These are phyloP conservation scores for Pyronema domesticum DNA, from an alignment of 495 filamentous ascomycete species.

Conservation along the genomic window DNA sequence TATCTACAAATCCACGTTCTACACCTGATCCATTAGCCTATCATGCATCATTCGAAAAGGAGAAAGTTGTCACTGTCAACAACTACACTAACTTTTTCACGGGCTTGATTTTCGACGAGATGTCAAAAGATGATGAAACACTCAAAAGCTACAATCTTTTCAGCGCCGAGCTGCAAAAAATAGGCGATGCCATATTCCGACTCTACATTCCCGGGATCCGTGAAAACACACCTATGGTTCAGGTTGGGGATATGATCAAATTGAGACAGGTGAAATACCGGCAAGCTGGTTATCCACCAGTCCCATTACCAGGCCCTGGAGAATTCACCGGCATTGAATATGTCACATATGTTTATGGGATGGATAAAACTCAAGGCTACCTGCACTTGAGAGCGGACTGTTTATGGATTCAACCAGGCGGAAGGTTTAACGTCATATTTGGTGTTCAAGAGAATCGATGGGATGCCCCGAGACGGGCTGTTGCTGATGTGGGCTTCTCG, in stretches of 20 bases:
- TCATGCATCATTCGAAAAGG: neutral
- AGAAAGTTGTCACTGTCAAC: conserved; percentile 3
- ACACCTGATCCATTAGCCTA: neutral
- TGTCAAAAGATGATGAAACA: conserved; percentile 14
- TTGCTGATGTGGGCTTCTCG: conserved; percentile 17
- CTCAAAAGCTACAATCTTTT: conserved; percentile 22
- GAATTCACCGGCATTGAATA: conserved; percentile 22
- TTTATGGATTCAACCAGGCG: conserved; percentile 22
- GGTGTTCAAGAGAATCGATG: conserved; percentile 21
- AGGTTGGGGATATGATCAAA: conserved; percentile 29
- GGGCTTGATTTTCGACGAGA: conserved; percentile 16
- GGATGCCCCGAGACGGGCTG: conserved; percentile 17
- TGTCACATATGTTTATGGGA: conserved; percentile 25
- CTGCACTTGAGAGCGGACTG: conserved; percentile 25
- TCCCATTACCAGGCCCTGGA: conserved; percentile 8
- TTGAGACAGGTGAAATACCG: conserved; percentile 27
- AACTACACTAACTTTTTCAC: conserved; percentile 17
- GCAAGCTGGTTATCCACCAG: conserved; percentile 5
- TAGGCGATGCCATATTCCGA: conserved; percentile 14
- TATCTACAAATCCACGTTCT: neutral
- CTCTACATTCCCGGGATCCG: conserved; percentile 28
- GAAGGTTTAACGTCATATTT: conserved; percentile 27
- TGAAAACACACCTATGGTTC: conserved; percentile 29
- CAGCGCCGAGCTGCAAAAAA: conserved; percentile 18
- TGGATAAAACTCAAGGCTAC: conserved; percentile 25